Evolutionary conservation across 2,329 filamentous ascomycete genomes (phyloP), one percentile per base, ranked within the genome.

Genomic region (Stagonosporopsis chrysanthemi): DNA sequence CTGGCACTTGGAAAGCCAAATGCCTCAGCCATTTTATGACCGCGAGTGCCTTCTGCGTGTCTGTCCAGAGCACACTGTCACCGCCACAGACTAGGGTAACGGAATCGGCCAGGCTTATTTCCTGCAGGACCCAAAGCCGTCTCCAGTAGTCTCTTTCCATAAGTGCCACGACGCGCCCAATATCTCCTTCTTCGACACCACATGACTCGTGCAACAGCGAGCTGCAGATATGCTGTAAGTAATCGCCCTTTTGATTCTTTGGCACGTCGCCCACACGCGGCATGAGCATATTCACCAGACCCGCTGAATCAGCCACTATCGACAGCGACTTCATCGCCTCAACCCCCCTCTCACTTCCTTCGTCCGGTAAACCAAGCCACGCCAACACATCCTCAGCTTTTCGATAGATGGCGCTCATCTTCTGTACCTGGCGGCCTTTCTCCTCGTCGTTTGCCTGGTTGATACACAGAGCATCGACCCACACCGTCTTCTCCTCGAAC

Each of bases 301-400:
- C 33, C 33, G 14, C 33, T 7, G n/a, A 22, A 2, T 39, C 36
- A 12, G 36, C 36, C n/a, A 39, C 19, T 11, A 17, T 12, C n/a
- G 36, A 17, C 19, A 39, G 17, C 19, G 5, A 26, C 23, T 11
- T 24, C 22, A 42, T 28, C 40, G 26, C 26, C 40, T n/a, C 7
- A 5, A 42, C 12, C 12, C 6, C 22, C 15, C 23, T 28, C 39
- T 15, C 22, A n/a, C 14, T 41, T 23, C 6, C 17, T n/a, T 35
- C 19, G n/a, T 50, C 47, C 6, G n/a, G 2, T 4, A 14, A 17
- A 17, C 76, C 76, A 14, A 58, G 43, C 55, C 49, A 58, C n/a
- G 48, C 38, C 4, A 48, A 12, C 2, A 58, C 49, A 9, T 17
- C 9, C 8, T 15, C n/a, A 1, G 48, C 48, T 15, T 7, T 15